Evolutionary conservation across 208 protist species (phyloP).

Genomic region (Leptomonas pyrrhocoris): DNA sequence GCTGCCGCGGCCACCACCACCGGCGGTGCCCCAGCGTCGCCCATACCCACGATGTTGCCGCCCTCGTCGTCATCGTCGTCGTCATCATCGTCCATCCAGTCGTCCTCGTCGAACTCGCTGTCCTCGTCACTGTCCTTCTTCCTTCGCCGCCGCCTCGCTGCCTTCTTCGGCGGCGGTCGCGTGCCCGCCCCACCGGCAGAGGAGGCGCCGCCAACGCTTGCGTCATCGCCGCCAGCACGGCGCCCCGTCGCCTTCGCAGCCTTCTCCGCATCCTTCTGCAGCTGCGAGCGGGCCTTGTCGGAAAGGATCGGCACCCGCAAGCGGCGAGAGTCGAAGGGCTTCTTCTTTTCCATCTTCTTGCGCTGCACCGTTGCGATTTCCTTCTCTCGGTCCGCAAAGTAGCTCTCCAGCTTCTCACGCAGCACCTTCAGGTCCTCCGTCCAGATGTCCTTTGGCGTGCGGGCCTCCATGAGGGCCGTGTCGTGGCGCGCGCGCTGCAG

Average conservation of each 20-base stretch:
- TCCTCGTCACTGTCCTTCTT: constrained; percentile 70
- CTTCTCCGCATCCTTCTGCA: constrained; percentile 79
- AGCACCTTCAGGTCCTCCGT: constrained; percentile 84
- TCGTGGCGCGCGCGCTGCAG: constrained; percentile 77
- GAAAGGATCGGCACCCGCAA: constrained; percentile 86
- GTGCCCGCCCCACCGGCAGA: constrained; percentile 16
- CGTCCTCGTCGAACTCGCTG: constrained; percentile 32
- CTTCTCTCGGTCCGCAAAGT: constrained; percentile 64
- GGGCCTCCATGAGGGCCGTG: constrained; percentile 73
- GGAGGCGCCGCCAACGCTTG: background rate
- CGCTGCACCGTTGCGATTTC: constrained; percentile 77
- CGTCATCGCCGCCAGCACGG: constrained; percentile 12
- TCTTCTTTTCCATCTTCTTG: constrained; percentile 90
- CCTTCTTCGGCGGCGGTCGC: constrained; percentile 39
- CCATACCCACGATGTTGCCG: constrained; percentile 41
- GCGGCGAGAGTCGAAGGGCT: constrained; percentile 66
- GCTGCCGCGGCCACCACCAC: constrained; percentile 1
- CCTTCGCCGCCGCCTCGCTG: constrained; percentile 32
- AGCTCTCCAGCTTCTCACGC: constrained; percentile 51
- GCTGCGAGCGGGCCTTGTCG: constrained; percentile 73
- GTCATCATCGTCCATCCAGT: constrained; percentile 40
- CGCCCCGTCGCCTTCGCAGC: constrained; percentile 34
- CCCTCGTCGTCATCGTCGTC: constrained; percentile 37
- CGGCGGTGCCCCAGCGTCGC: constrained; percentile 35
- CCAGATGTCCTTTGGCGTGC: constrained; percentile 89